Evolutionary conservation across 2,329 filamentous ascomycete species (phyloP), one percentile per base, ranked within the genome.

Genomic region (Cordyceps tenuipes): DNA sequence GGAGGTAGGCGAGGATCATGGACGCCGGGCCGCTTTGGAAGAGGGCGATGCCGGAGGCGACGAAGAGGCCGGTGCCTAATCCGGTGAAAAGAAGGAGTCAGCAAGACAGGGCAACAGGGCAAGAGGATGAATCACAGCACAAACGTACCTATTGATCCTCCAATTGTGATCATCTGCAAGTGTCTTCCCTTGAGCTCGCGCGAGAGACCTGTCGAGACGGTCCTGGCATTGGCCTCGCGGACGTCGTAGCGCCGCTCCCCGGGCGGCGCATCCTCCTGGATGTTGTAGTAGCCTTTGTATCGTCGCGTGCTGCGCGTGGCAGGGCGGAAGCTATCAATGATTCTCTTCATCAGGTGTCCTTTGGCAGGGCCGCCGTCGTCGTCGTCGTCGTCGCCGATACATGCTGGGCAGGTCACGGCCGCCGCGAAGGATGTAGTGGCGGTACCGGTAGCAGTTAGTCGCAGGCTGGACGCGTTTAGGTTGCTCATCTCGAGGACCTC

Each of bases 161-260:
- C 90, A 66, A 95, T 92, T 12, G 91, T 90, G 76, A 95, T 95
- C 91, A 96, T 95, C 76, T 94, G 90, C 69, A 95, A 70, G 76
- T 95, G 91, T 60, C 89, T 80, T 21, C 83, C 83, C 73, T 91
- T 91, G 63, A 92, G 73, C 69, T 82, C 84, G 67, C 89, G 79
- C 54, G 87, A 82, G 39, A 95, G 78, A 21, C 85, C 82, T 54
- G 88, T 85, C 63, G 83, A 79, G 1, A 89, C 87, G 0, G 89
- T 90, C 68, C 89, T 84, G 64, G 88, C 75, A 68, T 89, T 80
- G 58, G 79, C 82, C 67, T 71, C 71, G 21, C 73, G 73, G 41
- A 81, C 63, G 64, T 81, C 78, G 63, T 75, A 81, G 66, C 76
- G 76, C 56, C 78, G 73, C 5, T 69, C 66, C 3, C 34, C 34